Evolutionary conservation across 305 asterid species (phyloP), one percentile per base, ranked within the genome.

Genomic region (Solanum hybrid): DNA sequence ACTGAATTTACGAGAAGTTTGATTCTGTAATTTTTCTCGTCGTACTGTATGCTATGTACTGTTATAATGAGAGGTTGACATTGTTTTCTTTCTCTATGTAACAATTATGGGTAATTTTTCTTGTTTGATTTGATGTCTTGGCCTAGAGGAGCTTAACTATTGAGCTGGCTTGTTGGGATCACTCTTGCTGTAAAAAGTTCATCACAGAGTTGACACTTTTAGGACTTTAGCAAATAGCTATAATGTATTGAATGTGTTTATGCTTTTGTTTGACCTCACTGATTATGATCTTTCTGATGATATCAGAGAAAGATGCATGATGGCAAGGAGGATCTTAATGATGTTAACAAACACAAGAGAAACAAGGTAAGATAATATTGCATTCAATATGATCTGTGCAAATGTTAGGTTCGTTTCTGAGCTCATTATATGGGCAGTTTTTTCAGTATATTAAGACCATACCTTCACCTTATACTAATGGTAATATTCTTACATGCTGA

Each of bases 231-330:
- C 88, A 85, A 57, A 57, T n/a, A 85, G 76, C 45, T 51, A 57
- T 22, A 22, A 12, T 85, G 77, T 33, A 83, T 57, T 32, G 73
- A 57, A 11, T 6, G 76, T 45, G 88, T 51, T 51, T 51, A 29
- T 51, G 29, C 45, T 57, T 31, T 85, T 75, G 86, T 73, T 29
- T 29, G 70, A 31, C 38, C 70, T 78, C 39, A 39, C 45, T 88
- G 45, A 88, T 73, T 88, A 20, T 88, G 38, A 38, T 88, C 70
- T 88, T 78, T 88, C 83, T 88, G 83, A 88, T 90, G 90, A 83
- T 88, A 94, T 91, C 93, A 97, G 99, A 97, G 96, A 93, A 97
- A 98, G 93, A 97, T 93, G 95, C 97, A 95, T 68, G 98, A 94
- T 26, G 97, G 98, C 73, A 97, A 95, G 87, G 98, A 96, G 90